These are phyloP conservation scores for Aphanomyces cochlioides DNA, from an alignment of 352 stramenopile genomes.

Conservation along the genomic window DNA sequence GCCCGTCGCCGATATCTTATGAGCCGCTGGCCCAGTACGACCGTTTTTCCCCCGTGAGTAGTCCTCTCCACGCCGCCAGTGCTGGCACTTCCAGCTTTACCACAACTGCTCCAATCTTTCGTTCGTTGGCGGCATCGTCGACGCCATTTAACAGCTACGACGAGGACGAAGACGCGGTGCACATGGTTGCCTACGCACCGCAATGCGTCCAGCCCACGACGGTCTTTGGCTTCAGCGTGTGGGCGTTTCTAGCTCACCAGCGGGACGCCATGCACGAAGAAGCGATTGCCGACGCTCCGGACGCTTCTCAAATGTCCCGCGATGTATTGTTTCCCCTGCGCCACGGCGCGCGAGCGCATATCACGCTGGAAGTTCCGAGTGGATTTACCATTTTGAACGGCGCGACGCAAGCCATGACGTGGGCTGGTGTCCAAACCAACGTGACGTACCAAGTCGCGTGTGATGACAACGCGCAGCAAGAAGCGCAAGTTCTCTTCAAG, in stretches of 20 bases:
- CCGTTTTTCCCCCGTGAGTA: neutral
- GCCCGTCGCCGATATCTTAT: neutral
- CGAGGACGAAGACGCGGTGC: slow-evolving; percentile 47
- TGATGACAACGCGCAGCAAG: slow-evolving; percentile 44
- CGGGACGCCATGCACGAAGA: slow-evolving; percentile 61
- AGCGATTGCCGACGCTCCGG: slow-evolving; percentile 40
- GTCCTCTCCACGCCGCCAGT: neutral
- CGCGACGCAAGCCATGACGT: slow-evolving; percentile 59
- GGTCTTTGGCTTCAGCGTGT: slow-evolving; percentile 67
- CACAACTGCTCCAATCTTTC: neutral
- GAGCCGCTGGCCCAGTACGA: neutral
- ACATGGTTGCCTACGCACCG: slow-evolving; percentile 75
- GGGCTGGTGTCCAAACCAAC: slow-evolving; percentile 62
- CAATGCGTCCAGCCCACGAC: slow-evolving; percentile 49
- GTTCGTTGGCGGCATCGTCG: neutral
- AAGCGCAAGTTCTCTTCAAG: slow-evolving; percentile 69
- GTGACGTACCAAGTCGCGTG: slow-evolving; percentile 62
- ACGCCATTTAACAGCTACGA: no score
- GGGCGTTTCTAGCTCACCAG: slow-evolving; percentile 71
- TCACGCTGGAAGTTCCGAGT: slow-evolving; percentile 58
- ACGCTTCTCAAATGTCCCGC: slow-evolving; percentile 46
- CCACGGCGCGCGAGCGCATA: slow-evolving; percentile 66
- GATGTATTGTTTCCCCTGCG: slow-evolving; percentile 65
- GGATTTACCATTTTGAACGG: slow-evolving; percentile 57
- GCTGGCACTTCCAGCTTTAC: neutral